Base-by-base conservation (phyloP, 768 basidiomycete species). In the Porpolomopsis calyptriformis region DNA sequence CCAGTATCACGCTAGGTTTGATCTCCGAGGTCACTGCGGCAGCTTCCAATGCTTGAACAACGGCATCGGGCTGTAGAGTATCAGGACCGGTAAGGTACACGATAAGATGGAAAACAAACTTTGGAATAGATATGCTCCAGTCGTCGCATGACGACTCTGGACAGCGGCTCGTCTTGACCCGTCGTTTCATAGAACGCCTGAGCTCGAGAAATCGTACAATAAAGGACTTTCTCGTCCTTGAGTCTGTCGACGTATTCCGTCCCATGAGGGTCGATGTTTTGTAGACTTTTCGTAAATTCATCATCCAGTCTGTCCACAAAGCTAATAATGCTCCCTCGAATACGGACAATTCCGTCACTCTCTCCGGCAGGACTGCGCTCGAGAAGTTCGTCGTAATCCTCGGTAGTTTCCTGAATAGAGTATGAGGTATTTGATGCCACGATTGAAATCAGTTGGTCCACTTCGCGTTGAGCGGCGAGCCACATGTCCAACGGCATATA, bases 111-210 rank as follows among this genome's bases (percentile, higher is more conserved):
- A 11, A 19, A 11, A 51, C 64, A 47, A 49, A 93, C 92, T 82
- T 99, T 98, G 31, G 88, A 92, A 65, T 99, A 98, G 41, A 99
- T 91, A 60, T 98, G 96, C 61, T 99, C 96, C 49, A 99, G 66
- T 35, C 96, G 80, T 54, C 96, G 79, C 85, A 98, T 93, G 46
- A 97, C 74, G 29, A 93, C 88, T 34, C 94, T 78, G 31, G 82
- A 80, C 35, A 90, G 74, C 18, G 86, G 81, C 31, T 96, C 92
- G 31, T 72, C 67, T 63, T 84, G 81, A 22, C 72, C 68, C 14
- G 80, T 83, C 55, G 74, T 76, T 69, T 96, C 92, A 64, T 94
- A 98, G 58, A 91, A 82, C 8, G 82, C 78, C 63, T 97, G 90
- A 0, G 92, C 85, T 42, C 87, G 85, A 63, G 88, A 90, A 53